These are phyloP conservation scores for Solanum lignicaule DNA, from an alignment of 257 asterid species.

Conservation along the genomic window DNA sequence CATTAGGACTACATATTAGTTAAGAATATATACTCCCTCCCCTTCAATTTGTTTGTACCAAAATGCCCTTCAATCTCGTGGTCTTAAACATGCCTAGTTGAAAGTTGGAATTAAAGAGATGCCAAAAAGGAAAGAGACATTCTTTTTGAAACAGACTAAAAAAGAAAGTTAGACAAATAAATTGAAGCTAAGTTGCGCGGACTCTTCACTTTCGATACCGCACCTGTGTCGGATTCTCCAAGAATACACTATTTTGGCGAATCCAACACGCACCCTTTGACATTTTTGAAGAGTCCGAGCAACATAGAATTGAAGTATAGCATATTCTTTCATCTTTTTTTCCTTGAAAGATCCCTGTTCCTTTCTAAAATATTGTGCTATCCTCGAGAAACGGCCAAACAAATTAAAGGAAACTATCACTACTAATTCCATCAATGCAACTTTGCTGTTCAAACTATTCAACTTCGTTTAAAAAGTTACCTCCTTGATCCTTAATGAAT, in stretches of 20 bases:
- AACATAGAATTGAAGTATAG: neutral
- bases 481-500: slow-evolving; percentile 72
- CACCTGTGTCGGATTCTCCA: too few relatives aligned
- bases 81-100: neutral
- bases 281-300: too few relatives aligned
- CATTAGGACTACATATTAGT: neutral
- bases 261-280: too few relatives aligned
- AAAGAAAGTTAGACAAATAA: neutral
- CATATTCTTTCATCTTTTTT: neutral
- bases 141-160: neutral
- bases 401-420: neutral
- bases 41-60: neutral
- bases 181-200: neutral
- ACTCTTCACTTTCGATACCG: too few relatives aligned
- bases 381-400: neutral
- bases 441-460: neutral
- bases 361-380: neutral
- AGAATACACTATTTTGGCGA: too few relatives aligned
- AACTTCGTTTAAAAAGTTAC: slow-evolving; percentile 16
- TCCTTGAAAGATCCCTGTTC: neutral
- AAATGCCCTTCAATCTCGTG: neutral
- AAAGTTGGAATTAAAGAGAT: neutral
- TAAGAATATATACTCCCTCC: neutral
- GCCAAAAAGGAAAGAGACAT: neutral
- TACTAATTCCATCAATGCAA: neutral